phyloP scores from a whole-genome alignment of 495 filamentous ascomycete genomes.

The Corynascus novoguineensis region DNA sequence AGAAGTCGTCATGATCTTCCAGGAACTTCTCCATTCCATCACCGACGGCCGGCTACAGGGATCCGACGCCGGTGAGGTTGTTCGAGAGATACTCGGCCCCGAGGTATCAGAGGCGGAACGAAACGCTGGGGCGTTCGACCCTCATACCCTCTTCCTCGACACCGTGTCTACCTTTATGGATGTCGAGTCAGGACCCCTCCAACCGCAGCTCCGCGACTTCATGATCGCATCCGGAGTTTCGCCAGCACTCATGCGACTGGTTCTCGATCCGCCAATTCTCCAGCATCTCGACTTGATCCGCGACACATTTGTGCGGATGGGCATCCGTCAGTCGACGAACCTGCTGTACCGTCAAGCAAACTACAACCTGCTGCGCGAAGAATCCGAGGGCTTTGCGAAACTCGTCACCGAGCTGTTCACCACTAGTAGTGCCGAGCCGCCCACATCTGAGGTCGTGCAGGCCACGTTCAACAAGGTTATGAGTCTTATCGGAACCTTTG shows the following conservation, averaged over 20 bases:
- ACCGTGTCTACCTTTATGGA: constrained; percentile 70
- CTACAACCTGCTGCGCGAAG: constrained; percentile 92
- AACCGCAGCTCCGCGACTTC: constrained; percentile 47
- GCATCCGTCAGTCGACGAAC: constrained; percentile 83
- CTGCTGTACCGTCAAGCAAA: constrained; percentile 91
- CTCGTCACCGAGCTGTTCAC: constrained; percentile 58
- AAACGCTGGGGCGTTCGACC: constrained; percentile 46
- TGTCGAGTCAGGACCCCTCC: constrained; percentile 48
- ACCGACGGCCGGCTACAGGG: constrained; percentile 62
- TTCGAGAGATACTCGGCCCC: constrained; percentile 68
- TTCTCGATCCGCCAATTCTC: constrained; percentile 73
- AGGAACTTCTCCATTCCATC: constrained; percentile 74
- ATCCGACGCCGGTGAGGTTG: constrained; percentile 60
- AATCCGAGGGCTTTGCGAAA: constrained; percentile 85
- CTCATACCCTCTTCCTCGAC: constrained; percentile 72
- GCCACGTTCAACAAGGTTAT: constrained; percentile 57
- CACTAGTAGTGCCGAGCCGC: constrained; percentile 49
- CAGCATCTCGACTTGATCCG: constrained; percentile 71
- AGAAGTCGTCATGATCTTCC: constrained; percentile 65
- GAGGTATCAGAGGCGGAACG: constrained; percentile 43
- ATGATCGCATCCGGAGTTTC: constrained; percentile 67
- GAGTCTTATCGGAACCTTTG: constrained; percentile 55
- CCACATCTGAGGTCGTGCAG: constrained; percentile 46
- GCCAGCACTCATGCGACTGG: constrained; percentile 64
- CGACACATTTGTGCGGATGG: constrained; percentile 74